Evolutionary conservation across 202 grass and related monocot species (phyloP), one percentile per base, ranked within the genome.

Genomic region (Tripidium arundinaceum): DNA sequence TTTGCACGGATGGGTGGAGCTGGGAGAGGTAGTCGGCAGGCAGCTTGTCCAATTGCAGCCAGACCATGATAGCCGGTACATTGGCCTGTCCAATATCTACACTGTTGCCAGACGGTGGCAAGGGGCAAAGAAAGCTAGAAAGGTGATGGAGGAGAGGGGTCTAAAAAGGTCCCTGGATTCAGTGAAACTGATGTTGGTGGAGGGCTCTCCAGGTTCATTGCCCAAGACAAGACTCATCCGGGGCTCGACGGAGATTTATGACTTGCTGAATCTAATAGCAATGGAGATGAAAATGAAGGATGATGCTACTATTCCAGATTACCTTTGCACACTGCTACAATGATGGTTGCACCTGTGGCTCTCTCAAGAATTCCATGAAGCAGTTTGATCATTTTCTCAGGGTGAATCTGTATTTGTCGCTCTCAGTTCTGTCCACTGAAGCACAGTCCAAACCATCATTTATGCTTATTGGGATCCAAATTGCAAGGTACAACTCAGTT

Each of bases 31-130:
- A n/a, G n/a, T n/a, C n/a, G n/a, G n/a, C n/a, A n/a, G n/a, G n/a
- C n/a, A n/a, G n/a, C n/a, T n/a, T n/a, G n/a, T n/a, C n/a, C n/a
- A n/a, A n/a, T n/a, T n/a, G n/a, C n/a, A n/a, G n/a, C n/a, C n/a
- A n/a, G n/a, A n/a, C n/a, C n/a, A n/a, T n/a, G n/a, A n/a, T n/a
- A n/a, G n/a, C n/a, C n/a, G n/a, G n/a, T n/a, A n/a, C 19, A 82
- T 91, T 77, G 64, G 76, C 37, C 59, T 88, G 58, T 85, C 89
- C 28, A 91, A 91, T 79, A 86, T 91, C 15, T 86, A 86, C 1
- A 70, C 75, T 21, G 79, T 82, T 68, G 79, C 79, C 19, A 83
- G 59, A 54, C 36, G 47, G 69, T 88, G 86, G 83, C 79, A 88
- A 41, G 86, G 47, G 89, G n/a, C 75, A 11, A 83, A 81, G 75